phyloP scores from a whole-genome alignment of 352 stramenopile genomes.

The Globisporangium irregulare region DNA sequence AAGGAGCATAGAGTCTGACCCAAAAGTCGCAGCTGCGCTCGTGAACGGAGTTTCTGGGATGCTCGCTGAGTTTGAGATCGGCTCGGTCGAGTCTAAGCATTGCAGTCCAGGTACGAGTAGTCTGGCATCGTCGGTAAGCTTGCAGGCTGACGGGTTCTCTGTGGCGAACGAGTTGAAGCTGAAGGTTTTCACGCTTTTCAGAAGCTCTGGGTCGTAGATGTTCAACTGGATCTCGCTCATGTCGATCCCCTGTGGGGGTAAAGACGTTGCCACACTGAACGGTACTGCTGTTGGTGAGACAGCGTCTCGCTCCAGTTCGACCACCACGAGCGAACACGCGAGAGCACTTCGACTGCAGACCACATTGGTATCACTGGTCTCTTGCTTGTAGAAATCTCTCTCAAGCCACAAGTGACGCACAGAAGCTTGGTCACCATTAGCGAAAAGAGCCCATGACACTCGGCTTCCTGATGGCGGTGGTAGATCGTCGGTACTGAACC shows the following conservation, averaged over 20 bases:
- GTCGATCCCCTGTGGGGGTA: not conserved
- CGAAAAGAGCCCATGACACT: not conserved
- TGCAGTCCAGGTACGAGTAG: not conserved
- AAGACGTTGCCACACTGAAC: not conserved
- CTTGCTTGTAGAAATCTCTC: not conserved
- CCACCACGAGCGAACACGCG: not conserved
- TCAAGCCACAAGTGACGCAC: slow-evolving; percentile 1
- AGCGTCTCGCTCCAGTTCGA: slow-evolving; percentile 1
- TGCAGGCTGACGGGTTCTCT: not conserved
- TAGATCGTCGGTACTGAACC: not conserved
- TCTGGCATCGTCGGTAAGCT: not conserved
- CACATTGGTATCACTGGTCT: not conserved
- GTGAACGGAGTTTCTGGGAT: not conserved
- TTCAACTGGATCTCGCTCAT: not conserved
- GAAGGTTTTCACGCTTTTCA: not conserved
- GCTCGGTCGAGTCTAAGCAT: not conserved
- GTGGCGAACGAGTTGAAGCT: slow-evolving; percentile 2
- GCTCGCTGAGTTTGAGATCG: not conserved
- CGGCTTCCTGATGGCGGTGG: not conserved
- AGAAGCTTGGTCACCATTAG: too few relatives aligned
- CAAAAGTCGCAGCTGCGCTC: not conserved
- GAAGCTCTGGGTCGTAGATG: not conserved
- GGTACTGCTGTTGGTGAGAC: not conserved
- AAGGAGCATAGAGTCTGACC: not conserved
- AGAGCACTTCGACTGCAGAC: not conserved